phyloP scores from a whole-genome alignment of 345 rosid species.

The Heritiera littoralis region DNA sequence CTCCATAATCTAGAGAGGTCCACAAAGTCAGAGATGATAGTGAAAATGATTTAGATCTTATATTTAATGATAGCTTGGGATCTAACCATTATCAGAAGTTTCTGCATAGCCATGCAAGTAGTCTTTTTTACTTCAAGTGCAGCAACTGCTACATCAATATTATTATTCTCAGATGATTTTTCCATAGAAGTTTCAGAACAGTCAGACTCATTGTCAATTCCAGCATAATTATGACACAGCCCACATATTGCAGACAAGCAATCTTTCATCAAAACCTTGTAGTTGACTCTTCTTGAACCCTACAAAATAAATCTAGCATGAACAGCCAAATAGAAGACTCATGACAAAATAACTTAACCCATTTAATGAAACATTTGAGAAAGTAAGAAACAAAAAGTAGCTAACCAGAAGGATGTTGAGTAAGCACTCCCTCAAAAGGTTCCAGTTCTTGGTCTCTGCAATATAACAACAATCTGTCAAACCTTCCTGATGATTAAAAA shows the following conservation, averaged over 20 bases:
- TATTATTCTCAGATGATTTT: slow-evolving; percentile 31
- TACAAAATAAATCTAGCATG: slow-evolving; percentile 31
- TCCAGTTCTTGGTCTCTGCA: slow-evolving; percentile 84
- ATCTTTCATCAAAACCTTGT: slow-evolving; percentile 65
- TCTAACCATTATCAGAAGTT: slow-evolving; percentile 60
- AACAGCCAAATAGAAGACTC: slow-evolving; percentile 8
- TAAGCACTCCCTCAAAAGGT: slow-evolving; percentile 57
- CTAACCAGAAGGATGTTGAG: slow-evolving; percentile 75
- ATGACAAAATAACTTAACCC: neutral
- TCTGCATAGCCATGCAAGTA: slow-evolving; percentile 55
- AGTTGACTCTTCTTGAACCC: slow-evolving; percentile 76
- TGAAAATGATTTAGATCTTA: neutral
- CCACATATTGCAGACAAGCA: slow-evolving; percentile 57
- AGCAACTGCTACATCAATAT: slow-evolving; percentile 40
- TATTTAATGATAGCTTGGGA: neutral
- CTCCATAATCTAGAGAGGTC: slow-evolving; percentile 63
- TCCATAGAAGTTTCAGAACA: slow-evolving; percentile 22
- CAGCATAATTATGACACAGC: slow-evolving; percentile 35
- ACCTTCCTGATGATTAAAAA: slow-evolving; percentile 6
- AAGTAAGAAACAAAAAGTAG: neutral
- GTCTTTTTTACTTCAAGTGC: slow-evolving; percentile 48
- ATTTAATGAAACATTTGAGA: neutral
- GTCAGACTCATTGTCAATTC: slow-evolving; percentile 17
- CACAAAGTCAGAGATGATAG: slow-evolving; percentile 15
- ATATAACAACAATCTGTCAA: slow-evolving; percentile 15